phyloP scores from a whole-genome alignment of 1,139 yeast species.

The Blastobotrys serpentis region DNA sequence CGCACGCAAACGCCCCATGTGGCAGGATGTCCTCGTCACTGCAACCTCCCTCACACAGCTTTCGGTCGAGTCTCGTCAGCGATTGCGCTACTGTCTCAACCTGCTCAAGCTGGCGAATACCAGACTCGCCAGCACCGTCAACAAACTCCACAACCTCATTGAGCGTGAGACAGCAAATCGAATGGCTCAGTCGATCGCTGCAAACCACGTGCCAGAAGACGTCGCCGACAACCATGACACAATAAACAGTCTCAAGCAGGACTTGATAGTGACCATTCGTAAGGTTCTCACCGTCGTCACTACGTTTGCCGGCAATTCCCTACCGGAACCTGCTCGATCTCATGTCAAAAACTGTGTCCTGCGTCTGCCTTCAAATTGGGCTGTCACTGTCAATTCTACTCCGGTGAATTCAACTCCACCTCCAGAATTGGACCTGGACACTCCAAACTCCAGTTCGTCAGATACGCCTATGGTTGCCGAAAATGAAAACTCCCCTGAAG shows the following conservation, averaged over 20 bases:
- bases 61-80: conserved; percentile 65
- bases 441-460: background rate
- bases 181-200: conserved; percentile 31
- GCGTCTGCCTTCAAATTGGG: conserved; percentile 69
- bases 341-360: conserved; percentile 79
- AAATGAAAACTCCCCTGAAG: conserved; percentile 3
- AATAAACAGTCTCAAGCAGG: conserved; percentile 60
- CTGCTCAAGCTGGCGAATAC: conserved; percentile 74
- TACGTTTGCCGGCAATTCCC: conserved; percentile 70
- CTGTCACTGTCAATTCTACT: conserved; percentile 36
- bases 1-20: conserved; percentile 28
- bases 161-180: conserved; percentile 42
- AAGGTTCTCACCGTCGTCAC: conserved; percentile 85
- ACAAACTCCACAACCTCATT: conserved; percentile 54
- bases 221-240: too few species aligned
- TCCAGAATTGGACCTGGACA: background rate
- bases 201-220: conserved; percentile 32
- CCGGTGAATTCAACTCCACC: conserved; percentile 14
- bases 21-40: conserved; percentile 42
- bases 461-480: conserved; percentile 5
- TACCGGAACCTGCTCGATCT: conserved; percentile 81
- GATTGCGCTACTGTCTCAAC: conserved; percentile 71
- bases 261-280: conserved; percentile 83
- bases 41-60: conserved; percentile 48
- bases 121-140: conserved; percentile 64